Evolutionary conservation across 2,329 filamentous ascomycete species (phyloP), one percentile per base, ranked within the genome.

Genomic region (Aaosphaeria pasadenensis): DNA sequence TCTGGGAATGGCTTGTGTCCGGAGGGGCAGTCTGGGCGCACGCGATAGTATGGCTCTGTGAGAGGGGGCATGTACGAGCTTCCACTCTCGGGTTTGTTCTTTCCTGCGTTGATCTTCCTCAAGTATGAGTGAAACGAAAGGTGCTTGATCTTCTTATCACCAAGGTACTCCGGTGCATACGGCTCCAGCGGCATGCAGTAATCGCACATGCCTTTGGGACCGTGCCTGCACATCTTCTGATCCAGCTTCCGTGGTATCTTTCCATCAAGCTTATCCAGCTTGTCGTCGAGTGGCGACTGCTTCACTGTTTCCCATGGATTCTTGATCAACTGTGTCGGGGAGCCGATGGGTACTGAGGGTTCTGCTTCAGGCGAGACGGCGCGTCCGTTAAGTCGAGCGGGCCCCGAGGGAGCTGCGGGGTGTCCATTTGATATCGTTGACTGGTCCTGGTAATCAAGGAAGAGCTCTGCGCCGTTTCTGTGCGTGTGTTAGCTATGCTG

Each of bases 101-200:
- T 97, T 11, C 90, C 88, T 11, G 91, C 86, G 73, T 99, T 99
- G 71, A 96, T 86, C 71, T 99, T 99, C 56, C 91, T 85, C 41
- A 99, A 79, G 69, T 97, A 86, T 4, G 91, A 88, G 71, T 99
- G 94, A 74, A 97, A 96, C 0, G 94, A 97, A 30, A 94, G 79
- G 71, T 99, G 95, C 71, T 99, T 99, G 80, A 99, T 96, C 79
- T 96, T 96, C 78, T 92, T 95, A 60, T 99, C 92, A 30, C 84
- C 83, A 13, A 99, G 80, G 62, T 96, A 96, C 47, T 85, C 85
- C n/a, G 87, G 71, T 63, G 95, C 86, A 71, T 95, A 99, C 1
- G 94, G 94, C 64, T 99, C 94, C 44, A 97, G 75, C 0, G 95
- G 95, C 83, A 95, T 95, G 75, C 94, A 99, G 73, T 96, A 95